Percentiles rank a stretch among this genome's conserved stretches.
These are phyloP conservation scores for Gonium pectorale DNA, from an alignment of 139 green algal species.

Conservation along the genomic window DNA sequence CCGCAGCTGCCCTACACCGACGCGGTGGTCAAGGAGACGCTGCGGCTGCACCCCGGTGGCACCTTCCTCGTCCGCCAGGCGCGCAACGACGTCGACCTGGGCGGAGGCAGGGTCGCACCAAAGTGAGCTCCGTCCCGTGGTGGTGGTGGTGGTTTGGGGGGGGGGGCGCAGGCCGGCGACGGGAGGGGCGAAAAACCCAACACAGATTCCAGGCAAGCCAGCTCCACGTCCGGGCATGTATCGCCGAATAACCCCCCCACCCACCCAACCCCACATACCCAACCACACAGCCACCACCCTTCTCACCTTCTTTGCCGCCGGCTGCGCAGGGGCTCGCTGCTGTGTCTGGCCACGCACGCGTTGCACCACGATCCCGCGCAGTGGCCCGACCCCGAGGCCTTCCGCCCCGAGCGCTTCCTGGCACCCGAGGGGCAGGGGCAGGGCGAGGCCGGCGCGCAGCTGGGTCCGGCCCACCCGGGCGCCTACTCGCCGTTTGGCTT, in stretches of 20 bases:
- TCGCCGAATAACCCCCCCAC: no score
- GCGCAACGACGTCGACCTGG: neutral
- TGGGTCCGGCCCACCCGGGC: neutral
- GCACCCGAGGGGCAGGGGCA: neutral
- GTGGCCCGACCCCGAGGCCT: conserved; percentile 43
- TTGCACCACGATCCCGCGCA: conserved; percentile 11
- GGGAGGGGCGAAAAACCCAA: no score
- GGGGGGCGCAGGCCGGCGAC: no score
- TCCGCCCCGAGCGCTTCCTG: conserved; percentile 50
- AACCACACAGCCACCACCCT: neutral
- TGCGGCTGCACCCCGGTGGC: conserved; percentile 54
- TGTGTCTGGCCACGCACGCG: neutral
- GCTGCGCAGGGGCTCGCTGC: neutral
- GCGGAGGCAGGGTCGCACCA: neutral
- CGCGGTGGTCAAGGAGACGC: conserved; percentile 52
- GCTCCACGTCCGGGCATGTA: no score
- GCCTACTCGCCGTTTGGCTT: conserved; percentile 50
- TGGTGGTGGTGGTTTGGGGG: no score
- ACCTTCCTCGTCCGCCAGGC: neutral
- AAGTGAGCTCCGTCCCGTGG: no score
- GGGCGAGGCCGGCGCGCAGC: neutral
- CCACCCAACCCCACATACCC: no score
- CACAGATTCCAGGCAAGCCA: no score
- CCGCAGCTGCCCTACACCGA: conserved; percentile 35
- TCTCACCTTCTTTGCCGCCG: neutral